Evolutionary conservation across 2,329 filamentous ascomycete genomes (phyloP), one percentile per base, ranked within the genome.

Genomic region (Diaporthe ilicicola): DNA sequence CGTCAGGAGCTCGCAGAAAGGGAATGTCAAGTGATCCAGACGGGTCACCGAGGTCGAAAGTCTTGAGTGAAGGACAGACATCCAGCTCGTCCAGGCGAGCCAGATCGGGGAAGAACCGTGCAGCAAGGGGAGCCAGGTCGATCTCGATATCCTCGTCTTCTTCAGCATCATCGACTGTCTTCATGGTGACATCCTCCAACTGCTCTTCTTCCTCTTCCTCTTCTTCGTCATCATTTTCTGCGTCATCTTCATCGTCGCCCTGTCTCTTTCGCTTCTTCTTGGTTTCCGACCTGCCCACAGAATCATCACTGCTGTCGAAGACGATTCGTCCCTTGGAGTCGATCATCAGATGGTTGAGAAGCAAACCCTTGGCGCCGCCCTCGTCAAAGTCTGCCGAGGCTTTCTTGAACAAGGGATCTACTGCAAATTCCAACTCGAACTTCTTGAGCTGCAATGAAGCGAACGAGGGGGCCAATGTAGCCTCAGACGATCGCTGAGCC

Each of bases 381-480:
- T 99, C 96, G 79, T 99, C 96, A 75, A 99, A 99, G 83, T 99
- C 96, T 53, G 96, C 96, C 7, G 95, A 97, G 0, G 95, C 95
- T 79, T 99, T 99, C 79, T 99, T 99, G 88, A 99, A 99, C n/a
- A 99, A 84, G 2, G 96, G 96, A 78, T 99, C 96, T 6, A 99
- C 95, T 0, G 95, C 91, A 75, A 99, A 98, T 78, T 99, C 96
- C 54, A 98, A 88, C 76, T 99, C 96, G 77, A 99, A 95, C 82
- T 98, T 99, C 83, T 99, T 99, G 76, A 98, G 86, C 79, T 97
- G 94, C 68, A 99, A 80, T 22, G 95, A 91, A 51, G 92, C 90
- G 80, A 98, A 98, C 0, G 94, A 96, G 0, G 93, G 91, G 3
- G 93, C 96, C 7, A 99, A 86, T 0, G 96, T 99, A n/a, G 94